Conservation (phyloP, 495 filamentous ascomycete species). For the Lindgomyces ingoldianus region DNA sequence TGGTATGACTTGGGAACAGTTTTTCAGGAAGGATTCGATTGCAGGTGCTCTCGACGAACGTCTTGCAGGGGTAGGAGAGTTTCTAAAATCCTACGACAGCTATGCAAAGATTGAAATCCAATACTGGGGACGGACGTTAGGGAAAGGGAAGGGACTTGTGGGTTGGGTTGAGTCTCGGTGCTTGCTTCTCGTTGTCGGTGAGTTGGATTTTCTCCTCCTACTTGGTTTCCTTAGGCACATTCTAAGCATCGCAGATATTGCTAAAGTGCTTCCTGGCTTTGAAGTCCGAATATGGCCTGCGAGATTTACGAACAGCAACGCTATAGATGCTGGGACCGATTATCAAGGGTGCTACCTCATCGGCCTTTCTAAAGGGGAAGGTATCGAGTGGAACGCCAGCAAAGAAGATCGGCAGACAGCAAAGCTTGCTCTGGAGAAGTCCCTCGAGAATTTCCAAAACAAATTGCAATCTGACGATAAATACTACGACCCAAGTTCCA, state of each 20-base stretch:
- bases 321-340: conserved; percentile 38
- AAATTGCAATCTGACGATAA: conserved; percentile 50
- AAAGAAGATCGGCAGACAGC: conserved; percentile 42
- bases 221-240: not conserved
- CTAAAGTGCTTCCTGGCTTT: conserved; percentile 49
- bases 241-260: conserved; percentile 47
- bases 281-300: conserved; percentile 60
- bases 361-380: conserved; percentile 49
- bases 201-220: conserved; percentile 14
- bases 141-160: conserved; percentile 51
- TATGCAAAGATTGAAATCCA: conserved; percentile 57
- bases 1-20: conserved; percentile 47
- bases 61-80: conserved; percentile 41
- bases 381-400: conserved; percentile 6
- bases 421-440: conserved; percentile 43
- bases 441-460: conserved; percentile 52
- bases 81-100: conserved; percentile 49
- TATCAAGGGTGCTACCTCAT: conserved; percentile 60
- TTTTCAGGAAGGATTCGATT: conserved; percentile 37
- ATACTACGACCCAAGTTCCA: conserved; percentile 52
- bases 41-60: not conserved
- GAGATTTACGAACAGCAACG: conserved; percentile 47
- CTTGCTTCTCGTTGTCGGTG: conserved; percentile 53
- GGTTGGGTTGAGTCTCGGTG: conserved; percentile 59
- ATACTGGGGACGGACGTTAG: conserved; percentile 56